Evolutionary conservation across 2,329 filamentous ascomycete species (phyloP).

Genomic region (Cryphonectria japonica): DNA sequence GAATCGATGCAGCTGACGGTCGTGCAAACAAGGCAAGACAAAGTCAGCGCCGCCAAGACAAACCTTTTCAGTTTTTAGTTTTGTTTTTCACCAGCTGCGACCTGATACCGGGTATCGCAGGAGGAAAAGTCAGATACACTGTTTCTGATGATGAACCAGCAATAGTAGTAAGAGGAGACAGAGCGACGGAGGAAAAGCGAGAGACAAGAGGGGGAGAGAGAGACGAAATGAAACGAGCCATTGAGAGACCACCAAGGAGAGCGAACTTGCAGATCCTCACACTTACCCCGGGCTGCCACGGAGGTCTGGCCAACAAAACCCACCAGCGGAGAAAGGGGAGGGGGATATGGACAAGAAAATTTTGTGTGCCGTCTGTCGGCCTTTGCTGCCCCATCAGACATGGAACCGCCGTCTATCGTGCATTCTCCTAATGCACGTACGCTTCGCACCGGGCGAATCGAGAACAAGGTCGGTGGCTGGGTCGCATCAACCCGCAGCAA

Average conservation of each 20-base stretch:
- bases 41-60: not conserved
- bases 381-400: not conserved
- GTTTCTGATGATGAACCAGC: not conserved
- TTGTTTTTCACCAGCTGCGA: not conserved
- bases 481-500: constrained; percentile 23
- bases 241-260: not conserved
- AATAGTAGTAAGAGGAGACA: not conserved
- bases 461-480: constrained; percentile 15
- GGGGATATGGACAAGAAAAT: not conserved
- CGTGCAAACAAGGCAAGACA: not conserved
- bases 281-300: constrained; percentile 3
- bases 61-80: too few species aligned
- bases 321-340: not conserved
- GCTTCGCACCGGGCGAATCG: constrained; percentile 24
- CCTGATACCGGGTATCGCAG: not conserved
- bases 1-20: constrained; percentile 5
- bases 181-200: not conserved
- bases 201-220: not conserved
- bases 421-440: constrained; percentile 25
- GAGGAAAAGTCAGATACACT: not conserved
- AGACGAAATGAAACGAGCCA: constrained; percentile 3
- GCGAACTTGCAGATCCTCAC: constrained; percentile 12
- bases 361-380: not conserved
- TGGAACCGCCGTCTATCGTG: constrained; percentile 18
- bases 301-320: not conserved